phyloP scores from a whole-genome alignment of 73 alveolate species.

The Symbiodinium natans region DNA sequence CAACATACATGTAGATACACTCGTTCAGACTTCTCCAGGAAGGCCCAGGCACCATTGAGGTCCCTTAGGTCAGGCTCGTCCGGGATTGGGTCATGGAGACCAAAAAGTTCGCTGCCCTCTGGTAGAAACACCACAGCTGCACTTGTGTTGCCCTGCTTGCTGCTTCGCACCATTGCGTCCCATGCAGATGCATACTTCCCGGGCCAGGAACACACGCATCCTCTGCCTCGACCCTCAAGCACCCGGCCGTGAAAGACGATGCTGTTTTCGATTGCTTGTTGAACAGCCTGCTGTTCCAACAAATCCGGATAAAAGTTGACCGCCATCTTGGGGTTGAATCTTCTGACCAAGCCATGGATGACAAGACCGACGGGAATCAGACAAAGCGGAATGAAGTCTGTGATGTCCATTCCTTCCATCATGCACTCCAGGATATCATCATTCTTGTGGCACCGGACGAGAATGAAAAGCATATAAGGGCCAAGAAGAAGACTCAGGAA shows the following conservation, averaged over 20 bases:
- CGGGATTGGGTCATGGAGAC: background rate
- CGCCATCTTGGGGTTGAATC: background rate
- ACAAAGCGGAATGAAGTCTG: background rate
- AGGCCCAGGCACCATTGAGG: background rate
- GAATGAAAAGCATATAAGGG: background rate
- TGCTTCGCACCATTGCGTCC: background rate
- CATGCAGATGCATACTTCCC: background rate
- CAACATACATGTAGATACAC: background rate
- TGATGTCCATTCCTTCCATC: background rate
- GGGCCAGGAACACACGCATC: background rate
- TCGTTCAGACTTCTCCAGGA: background rate
- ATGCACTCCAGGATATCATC: background rate
- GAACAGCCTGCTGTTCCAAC: background rate
- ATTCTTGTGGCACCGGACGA: background rate
- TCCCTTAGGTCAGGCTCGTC: background rate
- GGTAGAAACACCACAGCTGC: background rate
- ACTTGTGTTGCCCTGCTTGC: background rate
- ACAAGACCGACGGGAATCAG: background rate
- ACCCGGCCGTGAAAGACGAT: background rate
- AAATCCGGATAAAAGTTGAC: background rate
- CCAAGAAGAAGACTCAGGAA: background rate
- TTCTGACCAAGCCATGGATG: background rate
- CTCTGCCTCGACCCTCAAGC: background rate
- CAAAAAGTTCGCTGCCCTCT: background rate
- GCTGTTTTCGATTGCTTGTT: background rate